Evolutionary conservation across 495 filamentous ascomycete genomes (phyloP).

Genomic region (Niebla homalea): DNA sequence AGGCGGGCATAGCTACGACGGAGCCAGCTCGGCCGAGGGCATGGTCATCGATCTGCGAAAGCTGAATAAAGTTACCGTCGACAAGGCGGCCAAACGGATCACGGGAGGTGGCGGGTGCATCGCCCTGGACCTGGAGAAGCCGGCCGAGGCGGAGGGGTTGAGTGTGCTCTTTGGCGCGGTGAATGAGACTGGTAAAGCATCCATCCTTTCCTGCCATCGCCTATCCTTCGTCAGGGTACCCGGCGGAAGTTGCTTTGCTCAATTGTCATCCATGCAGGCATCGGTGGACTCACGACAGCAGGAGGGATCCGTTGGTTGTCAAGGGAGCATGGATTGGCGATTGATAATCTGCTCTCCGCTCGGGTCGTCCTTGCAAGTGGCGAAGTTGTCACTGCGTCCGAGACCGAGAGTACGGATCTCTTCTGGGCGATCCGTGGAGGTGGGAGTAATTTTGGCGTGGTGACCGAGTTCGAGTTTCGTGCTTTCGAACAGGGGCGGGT

Average conservation of each 20-base stretch:
- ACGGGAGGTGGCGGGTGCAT: slow-evolving; percentile 34
- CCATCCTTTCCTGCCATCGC: no score
- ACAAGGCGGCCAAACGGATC: slow-evolving; percentile 28
- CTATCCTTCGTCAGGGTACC: no score
- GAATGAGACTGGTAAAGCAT: background rate
- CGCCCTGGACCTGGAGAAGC: background rate
- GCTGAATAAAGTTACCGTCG: slow-evolving; percentile 35
- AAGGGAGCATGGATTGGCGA: slow-evolving; percentile 24
- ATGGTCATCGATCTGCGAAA: slow-evolving; percentile 41
- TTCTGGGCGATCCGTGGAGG: slow-evolving; percentile 27
- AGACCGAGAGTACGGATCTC: slow-evolving; percentile 17
- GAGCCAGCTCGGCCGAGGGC: slow-evolving; percentile 34
- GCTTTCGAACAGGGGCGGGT: slow-evolving; percentile 10
- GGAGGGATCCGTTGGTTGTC: slow-evolving; percentile 23
- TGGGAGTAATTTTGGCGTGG: slow-evolving; percentile 22
- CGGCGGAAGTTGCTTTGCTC: no score
- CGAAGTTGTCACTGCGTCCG: slow-evolving; percentile 15
- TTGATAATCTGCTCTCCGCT: slow-evolving; percentile 24
- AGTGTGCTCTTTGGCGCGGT: background rate
- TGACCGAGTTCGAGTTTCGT: slow-evolving; percentile 20
- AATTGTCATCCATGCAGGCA: slow-evolving; percentile 18
- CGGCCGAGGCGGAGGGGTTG: slow-evolving; percentile 5
- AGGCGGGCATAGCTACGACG: slow-evolving; percentile 39
- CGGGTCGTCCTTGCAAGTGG: slow-evolving; percentile 23
- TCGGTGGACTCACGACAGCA: slow-evolving; percentile 23